phyloP scores from a whole-genome alignment of 176 grass and related monocot species.

The Ensete ventricosum region DNA sequence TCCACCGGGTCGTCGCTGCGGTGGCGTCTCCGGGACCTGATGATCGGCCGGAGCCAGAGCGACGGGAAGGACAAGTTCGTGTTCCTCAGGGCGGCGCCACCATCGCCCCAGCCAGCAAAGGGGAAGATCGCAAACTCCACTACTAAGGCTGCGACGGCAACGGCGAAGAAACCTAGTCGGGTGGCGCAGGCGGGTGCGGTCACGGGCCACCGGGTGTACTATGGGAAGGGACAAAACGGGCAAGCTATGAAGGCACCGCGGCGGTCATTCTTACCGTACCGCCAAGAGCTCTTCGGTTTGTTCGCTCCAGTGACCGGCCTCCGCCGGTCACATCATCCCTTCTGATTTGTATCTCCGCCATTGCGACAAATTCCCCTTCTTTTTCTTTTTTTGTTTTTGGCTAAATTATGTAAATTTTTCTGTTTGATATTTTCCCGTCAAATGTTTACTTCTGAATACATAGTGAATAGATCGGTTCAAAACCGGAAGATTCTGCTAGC shows the following conservation, averaged over 20 bases:
- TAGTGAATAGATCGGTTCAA: neutral
- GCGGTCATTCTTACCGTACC: conserved; percentile 18
- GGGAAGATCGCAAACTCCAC: neutral
- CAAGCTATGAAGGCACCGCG: neutral
- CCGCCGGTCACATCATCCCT: neutral
- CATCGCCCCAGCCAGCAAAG: neutral
- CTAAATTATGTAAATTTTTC: neutral
- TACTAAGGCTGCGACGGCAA: neutral
- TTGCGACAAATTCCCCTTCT: neutral
- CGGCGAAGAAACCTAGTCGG: neutral
- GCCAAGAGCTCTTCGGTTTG: conserved; percentile 7
- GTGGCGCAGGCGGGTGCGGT: conserved; percentile 8
- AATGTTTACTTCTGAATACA: neutral
- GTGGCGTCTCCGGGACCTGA: conserved; percentile 17
- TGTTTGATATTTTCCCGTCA: too few relatives aligned
- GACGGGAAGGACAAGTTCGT: conserved; percentile 24
- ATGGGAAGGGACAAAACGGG: conserved; percentile 3
- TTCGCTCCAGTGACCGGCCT: neutral
- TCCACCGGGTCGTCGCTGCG: conserved; percentile 8
- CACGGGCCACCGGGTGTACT: conserved; percentile 14
- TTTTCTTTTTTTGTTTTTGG: neutral
- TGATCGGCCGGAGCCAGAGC: conserved; percentile 19
- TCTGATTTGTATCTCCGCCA: neutral
- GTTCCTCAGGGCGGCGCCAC: neutral
- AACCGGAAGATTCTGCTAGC: too few relatives aligned